Base-by-base conservation (phyloP, 306 rosid species). In the Oxytropis ochrocephala region DNA sequence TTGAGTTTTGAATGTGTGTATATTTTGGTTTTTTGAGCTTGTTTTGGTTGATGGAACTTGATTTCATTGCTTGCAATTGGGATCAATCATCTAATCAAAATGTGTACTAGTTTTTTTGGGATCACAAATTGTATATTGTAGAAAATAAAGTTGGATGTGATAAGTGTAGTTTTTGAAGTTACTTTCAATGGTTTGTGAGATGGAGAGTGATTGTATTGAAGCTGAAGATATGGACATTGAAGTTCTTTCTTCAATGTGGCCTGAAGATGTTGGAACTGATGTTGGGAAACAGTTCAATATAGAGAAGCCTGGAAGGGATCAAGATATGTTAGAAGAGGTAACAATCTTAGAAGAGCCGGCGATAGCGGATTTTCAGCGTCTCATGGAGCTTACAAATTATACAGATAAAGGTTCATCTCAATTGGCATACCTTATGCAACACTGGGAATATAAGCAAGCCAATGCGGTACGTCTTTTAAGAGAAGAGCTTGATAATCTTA, bases 401-500 rank as follows among this genome's bases (percentile, higher is more conserved):
- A 87, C 95, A 3, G 97, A 95, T 5, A 87, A 80, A 73, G 99
- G 99, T 58, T 85, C 97, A 30, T 89, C 95, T 48, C 99, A 95
- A 75, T 50, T 95, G 33, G 86, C 93, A 0, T 81, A 81, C 69
- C 95, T 95, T 19, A 85, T 90, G 74, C 78, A 95, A 66, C 85
- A 87, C 72, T 91, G 96, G 99, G 96, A 91, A 75, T 89, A 91
- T 54, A 89, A 86, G 84, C 97, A 95, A 58, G 96, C 99, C 30
- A 91, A 95, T 5, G 99, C 80, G 0, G 96, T 85, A 1, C 91
- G 97, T 3, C 97, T 91, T 58, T 91, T 95, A 3, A 75, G 79
- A 63, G 96, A 95, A 85, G 99, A 95, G 67, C 86, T 91, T 0
- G 96, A 89, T 85, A 91, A 67, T 48, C 84, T 95, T 13, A 87